Conservation (phyloP, 2,329 filamentous ascomycete species). For the Trichophyton schoenleinii region DNA sequence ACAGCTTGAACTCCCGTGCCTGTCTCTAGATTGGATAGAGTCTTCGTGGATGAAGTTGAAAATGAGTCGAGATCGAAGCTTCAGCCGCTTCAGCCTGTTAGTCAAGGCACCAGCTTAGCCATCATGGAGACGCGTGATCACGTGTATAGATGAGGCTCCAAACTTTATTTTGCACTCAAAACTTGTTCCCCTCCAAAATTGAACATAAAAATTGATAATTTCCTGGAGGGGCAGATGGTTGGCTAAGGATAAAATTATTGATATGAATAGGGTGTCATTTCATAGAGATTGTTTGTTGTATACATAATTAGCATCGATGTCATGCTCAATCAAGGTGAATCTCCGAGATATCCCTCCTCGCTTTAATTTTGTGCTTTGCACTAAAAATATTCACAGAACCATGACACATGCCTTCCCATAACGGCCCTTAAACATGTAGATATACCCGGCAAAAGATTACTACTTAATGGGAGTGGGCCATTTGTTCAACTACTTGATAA, state of each 20-base stretch:
- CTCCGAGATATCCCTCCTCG: not conserved
- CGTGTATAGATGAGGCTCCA: not conserved
- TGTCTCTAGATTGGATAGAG: not conserved
- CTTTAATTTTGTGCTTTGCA: not conserved
- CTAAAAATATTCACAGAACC: constrained; percentile 18
- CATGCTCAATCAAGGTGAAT: constrained; percentile 14
- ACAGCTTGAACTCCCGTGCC: not conserved
- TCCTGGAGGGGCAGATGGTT: not conserved
- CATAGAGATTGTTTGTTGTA: not conserved
- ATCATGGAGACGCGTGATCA: not conserved
- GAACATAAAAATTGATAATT: not conserved
- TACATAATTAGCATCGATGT: constrained; percentile 10
- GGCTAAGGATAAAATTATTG: not conserved
- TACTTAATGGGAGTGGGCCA: constrained; percentile 31
- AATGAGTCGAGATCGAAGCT: not conserved
- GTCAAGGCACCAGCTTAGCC: not conserved
- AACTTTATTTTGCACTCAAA: not conserved
- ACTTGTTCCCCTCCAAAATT: not conserved
- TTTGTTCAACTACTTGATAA: constrained; percentile 25
- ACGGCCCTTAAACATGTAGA: constrained; percentile 27
- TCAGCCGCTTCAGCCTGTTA: not conserved
- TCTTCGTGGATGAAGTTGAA: not conserved
- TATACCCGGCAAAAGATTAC: constrained; percentile 18
- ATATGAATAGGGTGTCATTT: not conserved
- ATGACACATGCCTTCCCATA: constrained; percentile 33